Conservation (phyloP, 129 eudicot species). For the Pittosporum tobira region DNA sequence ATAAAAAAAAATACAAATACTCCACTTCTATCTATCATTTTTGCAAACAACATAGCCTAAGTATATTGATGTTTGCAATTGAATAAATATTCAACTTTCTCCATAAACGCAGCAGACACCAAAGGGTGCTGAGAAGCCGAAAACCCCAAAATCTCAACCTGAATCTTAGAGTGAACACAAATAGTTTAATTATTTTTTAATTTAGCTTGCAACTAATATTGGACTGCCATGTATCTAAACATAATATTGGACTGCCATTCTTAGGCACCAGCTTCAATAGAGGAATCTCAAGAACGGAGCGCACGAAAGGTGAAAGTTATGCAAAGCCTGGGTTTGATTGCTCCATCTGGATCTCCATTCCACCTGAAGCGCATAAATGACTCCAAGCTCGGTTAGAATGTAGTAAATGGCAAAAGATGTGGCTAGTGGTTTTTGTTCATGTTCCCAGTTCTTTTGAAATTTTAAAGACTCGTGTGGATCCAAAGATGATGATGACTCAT, state of each 20-base stretch:
- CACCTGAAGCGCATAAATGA: background rate
- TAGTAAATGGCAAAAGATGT: background rate
- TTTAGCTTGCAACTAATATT: background rate
- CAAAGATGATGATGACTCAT: too few species aligned
- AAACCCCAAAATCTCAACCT: background rate
- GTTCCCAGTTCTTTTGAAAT: too few species aligned
- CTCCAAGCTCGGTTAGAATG: background rate
- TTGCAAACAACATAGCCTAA: too few species aligned
- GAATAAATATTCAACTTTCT: background rate
- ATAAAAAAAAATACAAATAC: background rate
- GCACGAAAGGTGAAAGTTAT: slow-evolving; percentile 6
- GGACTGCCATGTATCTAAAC: too few species aligned
- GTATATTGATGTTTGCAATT: too few species aligned
- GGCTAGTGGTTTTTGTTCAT: background rate
- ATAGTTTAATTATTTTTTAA: background rate
- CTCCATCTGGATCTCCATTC: slow-evolving; percentile 9
- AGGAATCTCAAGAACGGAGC: background rate
- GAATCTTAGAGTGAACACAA: background rate
- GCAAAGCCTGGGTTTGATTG: slow-evolving; percentile 3
- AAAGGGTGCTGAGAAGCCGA: background rate
- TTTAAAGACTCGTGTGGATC: too few species aligned
- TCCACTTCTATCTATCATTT: too few species aligned
- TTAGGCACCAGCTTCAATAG: background rate
- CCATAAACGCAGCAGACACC: background rate
- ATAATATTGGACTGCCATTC: background rate